Base-by-base conservation (phyloP, 2,329 filamentous ascomycete species). In the Pseudopithomyces chartarum region DNA sequence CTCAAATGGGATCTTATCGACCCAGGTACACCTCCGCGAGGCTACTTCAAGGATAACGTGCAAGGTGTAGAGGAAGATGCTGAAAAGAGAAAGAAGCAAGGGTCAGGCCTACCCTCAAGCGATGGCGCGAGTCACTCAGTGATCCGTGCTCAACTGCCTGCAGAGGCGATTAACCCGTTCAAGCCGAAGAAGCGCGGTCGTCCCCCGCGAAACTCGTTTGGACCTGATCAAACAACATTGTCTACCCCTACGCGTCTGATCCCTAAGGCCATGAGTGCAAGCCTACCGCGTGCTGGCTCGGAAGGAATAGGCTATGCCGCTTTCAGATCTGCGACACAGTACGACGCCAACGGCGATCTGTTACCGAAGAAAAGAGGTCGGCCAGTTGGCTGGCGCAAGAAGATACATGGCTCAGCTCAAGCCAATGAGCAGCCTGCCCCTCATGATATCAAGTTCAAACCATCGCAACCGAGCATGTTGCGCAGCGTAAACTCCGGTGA, bases 1-100 rank as follows among this genome's bases (percentile, higher is more conserved):
- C 80, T 89, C 47, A 78, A 81, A 53, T 88, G 86, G 86, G 84
- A 87, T 65, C 59, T 86, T 2, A 80, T 88, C 20, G 86, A 88
- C 66, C 84, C 84, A 20, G 82, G 81, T 36, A 76, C 77, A 7
- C 81, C 81, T 17, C 74, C 76, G 2, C 66, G 63, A 50, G 72
- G 68, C 2, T 74, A 73, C 43, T 71, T 69, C 54, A 67, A 68
- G 48, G 61, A 66, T 34, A 46, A 59, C n/a, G 55, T 64, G 2
- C 65, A 68, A 36, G 63, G 56, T 33, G 48, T 70, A 23, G 64
- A 60, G 19, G 70, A 74, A 26, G 73, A 75, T 51, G 69, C 69
- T 8, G 73, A 76, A 20, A 38, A 40, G 23, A 20, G 44, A 39
- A 46, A 58, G 47, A 62, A 53, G 47, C 52, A 56, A 39, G 60